phyloP scores from a whole-genome alignment of 208 protist genomes.

The Porcisia deanei region DNA sequence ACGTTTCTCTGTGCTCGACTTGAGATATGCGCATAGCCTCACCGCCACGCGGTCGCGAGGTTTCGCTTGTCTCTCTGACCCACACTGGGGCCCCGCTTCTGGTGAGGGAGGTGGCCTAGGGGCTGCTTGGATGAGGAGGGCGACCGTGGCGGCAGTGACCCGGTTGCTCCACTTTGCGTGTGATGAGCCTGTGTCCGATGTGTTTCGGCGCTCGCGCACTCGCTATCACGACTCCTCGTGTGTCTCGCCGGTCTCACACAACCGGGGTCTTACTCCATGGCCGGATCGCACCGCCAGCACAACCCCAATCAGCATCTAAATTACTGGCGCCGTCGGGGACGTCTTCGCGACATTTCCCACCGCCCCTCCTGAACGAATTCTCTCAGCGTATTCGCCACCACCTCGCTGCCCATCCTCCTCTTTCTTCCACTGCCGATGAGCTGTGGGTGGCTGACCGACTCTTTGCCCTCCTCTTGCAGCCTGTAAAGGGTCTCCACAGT shows the following conservation, averaged over 20 bases:
- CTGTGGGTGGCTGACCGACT: conserved; percentile 19
- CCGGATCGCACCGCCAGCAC: not conserved
- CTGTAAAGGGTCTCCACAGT: not conserved
- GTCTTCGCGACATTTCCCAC: not conserved
- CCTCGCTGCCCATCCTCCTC: conserved; percentile 6
- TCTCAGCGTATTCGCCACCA: conserved; percentile 16
- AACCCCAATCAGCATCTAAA: not conserved
- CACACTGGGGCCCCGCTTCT: not conserved
- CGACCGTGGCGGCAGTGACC: not conserved
- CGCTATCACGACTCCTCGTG: not conserved
- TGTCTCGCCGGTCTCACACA: not conserved
- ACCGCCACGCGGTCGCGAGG: not conserved
- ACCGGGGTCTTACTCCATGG: not conserved
- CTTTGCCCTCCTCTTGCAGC: conserved; percentile 13
- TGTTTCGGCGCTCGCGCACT: not conserved
- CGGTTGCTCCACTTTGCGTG: not conserved
- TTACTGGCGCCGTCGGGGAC: not conserved
- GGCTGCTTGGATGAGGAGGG: conserved; percentile 1
- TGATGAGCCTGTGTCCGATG: not conserved
- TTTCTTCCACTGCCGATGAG: not conserved
- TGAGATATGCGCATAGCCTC: not conserved
- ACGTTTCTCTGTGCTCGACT: not conserved
- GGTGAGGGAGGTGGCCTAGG: not conserved
- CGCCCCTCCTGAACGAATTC: conserved; percentile 8
- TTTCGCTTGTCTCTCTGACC: not conserved